Evolutionary conservation across 2,329 filamentous ascomycete genomes (phyloP), one percentile per base, ranked within the genome.

Genomic region (Botrytis deweyae): DNA sequence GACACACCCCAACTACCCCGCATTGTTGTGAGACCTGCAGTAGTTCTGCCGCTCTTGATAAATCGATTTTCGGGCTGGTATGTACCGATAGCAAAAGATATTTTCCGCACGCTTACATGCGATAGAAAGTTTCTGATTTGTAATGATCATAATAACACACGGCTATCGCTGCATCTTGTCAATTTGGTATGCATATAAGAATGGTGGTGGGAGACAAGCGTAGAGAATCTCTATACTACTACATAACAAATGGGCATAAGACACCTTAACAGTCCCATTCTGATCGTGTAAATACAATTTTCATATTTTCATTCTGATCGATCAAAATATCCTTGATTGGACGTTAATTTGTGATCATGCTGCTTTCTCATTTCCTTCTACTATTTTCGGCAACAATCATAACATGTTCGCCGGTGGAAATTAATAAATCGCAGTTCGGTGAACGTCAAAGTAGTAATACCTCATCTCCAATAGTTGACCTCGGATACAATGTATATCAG

Each of bases 401-500:
- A 22, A 42, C 18, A 36, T 68, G 40, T 42, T 68, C 40, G 20
- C 8, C 40, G 18, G 49, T 61, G 10, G 65, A 44, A 62, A 42
- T 29, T 4, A 46, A 18, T 9, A 58, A 20, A 55, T 33, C 36
- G 5, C 52, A 59, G 22, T 44, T 42, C 8, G 29, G 59, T 4
- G 29, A 65, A 22, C 63, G 40, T 3, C 63, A 68, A 72, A 61
- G n/a, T 38, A 40, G 14, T 7, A 49, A 52, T 52, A 25, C 33
- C 40, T 68, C 70, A n/a, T 61, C 71, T 33, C 59, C 46, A 29
- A 29, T 49, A 2, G 84, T 86, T 36, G 82, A 87, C 75, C 77
- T 87, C 1, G 85, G 82, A 14, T 87, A 87, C 73, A 82, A 82
- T 14, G 79, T 80, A 33, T 87, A 87, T 75, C 78, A 84, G 74